Conservation (phyloP, 805 yeast genomes). For the Candida vartiovaarae region DNA sequence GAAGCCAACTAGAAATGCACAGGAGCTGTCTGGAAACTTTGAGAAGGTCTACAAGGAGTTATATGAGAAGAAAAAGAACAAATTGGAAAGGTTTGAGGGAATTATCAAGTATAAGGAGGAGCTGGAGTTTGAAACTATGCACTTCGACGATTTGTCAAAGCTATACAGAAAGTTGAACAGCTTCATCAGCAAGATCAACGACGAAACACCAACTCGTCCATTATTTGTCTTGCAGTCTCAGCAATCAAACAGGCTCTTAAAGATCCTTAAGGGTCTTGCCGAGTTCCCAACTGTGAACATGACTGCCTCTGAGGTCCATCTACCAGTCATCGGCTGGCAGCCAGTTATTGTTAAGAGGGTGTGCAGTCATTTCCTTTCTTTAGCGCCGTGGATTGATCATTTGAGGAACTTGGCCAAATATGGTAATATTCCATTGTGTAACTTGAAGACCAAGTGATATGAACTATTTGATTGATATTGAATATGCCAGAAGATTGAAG, state of each 20-base stretch:
- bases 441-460: conserved; percentile 71
- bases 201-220: conserved; percentile 59
- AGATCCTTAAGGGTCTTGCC: conserved; percentile 37
- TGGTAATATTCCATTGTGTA: conserved; percentile 81
- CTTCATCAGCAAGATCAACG: conserved; percentile 47
- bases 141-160: conserved; percentile 47
- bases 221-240: conserved; percentile 74
- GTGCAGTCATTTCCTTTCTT: conserved; percentile 61
- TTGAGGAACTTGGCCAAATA: conserved; percentile 60
- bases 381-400: conserved; percentile 67
- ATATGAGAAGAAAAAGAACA: conserved; percentile 39
- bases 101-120: conserved; percentile 47
- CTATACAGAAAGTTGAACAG: conserved; percentile 54
- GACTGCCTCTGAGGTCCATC: conserved; percentile 47
- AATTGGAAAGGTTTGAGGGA: conserved; percentile 33
- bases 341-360: conserved; percentile 54
- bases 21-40: conserved; percentile 50
- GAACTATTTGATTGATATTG: conserved; percentile 75
- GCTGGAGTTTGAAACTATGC: conserved; percentile 46
- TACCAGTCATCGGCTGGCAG: conserved; percentile 84
- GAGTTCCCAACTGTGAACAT: conserved; percentile 61
- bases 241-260: conserved; percentile 38
- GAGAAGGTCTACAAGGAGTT: conserved; percentile 50
- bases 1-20: conserved; percentile 66
- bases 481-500: conserved; percentile 71